phyloP scores from a whole-genome alignment of 192 early-diverging fungal genomes.

The Diversispora epigaea region DNA sequence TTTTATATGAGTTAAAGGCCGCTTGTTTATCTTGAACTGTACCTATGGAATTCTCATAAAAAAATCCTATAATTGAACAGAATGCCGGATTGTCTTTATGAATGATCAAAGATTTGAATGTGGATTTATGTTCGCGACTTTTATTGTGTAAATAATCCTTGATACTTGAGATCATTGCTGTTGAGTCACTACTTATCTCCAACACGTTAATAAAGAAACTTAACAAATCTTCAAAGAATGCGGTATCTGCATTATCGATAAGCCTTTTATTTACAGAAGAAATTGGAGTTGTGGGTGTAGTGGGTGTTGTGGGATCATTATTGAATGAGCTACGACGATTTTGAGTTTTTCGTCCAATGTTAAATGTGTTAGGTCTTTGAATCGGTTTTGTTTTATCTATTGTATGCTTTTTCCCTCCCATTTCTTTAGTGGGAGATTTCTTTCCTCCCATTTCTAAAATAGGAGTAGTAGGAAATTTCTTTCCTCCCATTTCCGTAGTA shows the following conservation, averaged over 20 bases:
- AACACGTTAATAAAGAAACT: constrained; percentile 7
- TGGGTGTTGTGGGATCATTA: not conserved
- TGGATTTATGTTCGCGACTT: constrained; percentile 13
- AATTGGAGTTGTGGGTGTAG: not conserved
- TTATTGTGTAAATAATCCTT: constrained; percentile 17
- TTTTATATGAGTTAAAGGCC: not conserved
- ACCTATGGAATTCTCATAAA: constrained; percentile 1
- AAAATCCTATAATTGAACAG: not conserved
- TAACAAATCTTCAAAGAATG: constrained; percentile 3
- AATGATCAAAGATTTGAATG: not conserved
- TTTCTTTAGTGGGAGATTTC: no score
- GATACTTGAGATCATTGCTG: not conserved
- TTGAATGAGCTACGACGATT: constrained; percentile 7
- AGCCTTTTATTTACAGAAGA: not conserved
- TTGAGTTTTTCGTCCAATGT: not conserved
- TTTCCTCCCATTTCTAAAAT: no score
- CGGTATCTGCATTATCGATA: constrained; percentile 2
- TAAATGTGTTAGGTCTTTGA: no score
- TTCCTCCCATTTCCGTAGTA: not conserved
- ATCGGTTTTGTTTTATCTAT: no score
- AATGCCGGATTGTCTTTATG: not conserved
- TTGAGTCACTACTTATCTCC: constrained; percentile 4
- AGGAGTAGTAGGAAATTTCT: no score
- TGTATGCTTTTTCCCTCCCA: no score
- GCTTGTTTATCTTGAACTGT: constrained; percentile 15